Percentiles rank a stretch among this genome's conserved stretches.
These are phyloP conservation scores for Blattamonas nauphoetae DNA, from an alignment of 78 protist species.

Conservation along the genomic window DNA sequence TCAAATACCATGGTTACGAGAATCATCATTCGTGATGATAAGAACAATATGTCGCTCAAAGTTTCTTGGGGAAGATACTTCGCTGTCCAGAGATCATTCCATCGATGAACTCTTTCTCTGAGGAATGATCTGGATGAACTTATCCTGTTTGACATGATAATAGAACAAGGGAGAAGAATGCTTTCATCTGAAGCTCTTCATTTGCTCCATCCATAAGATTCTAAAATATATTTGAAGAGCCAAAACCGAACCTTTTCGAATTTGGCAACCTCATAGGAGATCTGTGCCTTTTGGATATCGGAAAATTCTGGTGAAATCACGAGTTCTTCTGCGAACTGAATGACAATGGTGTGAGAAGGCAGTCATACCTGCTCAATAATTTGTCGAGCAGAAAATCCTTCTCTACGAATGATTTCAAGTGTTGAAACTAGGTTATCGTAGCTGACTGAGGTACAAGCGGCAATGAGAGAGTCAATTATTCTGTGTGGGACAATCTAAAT, in stretches of 20 bases:
- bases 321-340: neutral
- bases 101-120: too few species aligned
- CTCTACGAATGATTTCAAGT: neutral
- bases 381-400: neutral
- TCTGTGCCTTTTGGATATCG: conserved; percentile 30
- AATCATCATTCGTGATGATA: too few species aligned
- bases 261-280: conserved; percentile 36
- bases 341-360: neutral
- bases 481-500: conserved; percentile 27
- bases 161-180: conserved; percentile 13
- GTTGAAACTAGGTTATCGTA: neutral
- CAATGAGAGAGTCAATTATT: neutral
- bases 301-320: conserved; percentile 12
- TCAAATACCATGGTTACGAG: too few species aligned
- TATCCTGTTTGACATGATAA: too few species aligned
- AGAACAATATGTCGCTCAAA: too few species aligned
- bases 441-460: neutral
- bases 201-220: conserved; percentile 64
- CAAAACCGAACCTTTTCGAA: conserved; percentile 40
- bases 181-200: conserved; percentile 63
- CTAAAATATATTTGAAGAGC: neutral
- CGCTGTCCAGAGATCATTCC: too few species aligned
- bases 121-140: too few species aligned
- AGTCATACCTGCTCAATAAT: neutral
- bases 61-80: too few species aligned